A percentile compares a stretch with the other conserved stretches of the same genome.
phyloP scores from a whole-genome alignment of 2,329 filamentous ascomycete species.

The Cytospora piceicola region DNA sequence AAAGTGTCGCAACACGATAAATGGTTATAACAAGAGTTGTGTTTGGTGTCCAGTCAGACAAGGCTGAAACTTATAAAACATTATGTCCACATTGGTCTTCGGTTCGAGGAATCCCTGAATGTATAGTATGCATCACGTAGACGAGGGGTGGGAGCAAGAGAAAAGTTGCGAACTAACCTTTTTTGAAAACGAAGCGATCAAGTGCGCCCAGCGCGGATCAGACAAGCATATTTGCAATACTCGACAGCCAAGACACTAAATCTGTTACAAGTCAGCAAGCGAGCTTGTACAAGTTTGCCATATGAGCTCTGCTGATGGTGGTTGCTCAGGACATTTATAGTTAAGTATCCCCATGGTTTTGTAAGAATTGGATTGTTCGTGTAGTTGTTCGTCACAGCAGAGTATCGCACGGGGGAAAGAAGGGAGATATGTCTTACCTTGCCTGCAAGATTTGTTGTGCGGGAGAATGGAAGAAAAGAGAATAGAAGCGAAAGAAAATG shows the following conservation, averaged over 20 bases:
- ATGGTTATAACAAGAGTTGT: conserved; percentile 30
- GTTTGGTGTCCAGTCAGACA: conserved; percentile 59
- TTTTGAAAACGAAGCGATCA: conserved; percentile 36
- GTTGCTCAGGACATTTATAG: conserved; percentile 62
- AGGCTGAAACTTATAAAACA: conserved; percentile 68
- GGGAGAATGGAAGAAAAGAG: conserved; percentile 9
- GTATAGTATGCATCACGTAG: conserved; percentile 64
- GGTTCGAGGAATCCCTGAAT: conserved; percentile 71
- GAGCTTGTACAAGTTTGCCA: not conserved
- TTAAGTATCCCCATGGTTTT: conserved; percentile 58
- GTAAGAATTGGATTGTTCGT: conserved; percentile 69
- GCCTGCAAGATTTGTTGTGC: conserved; percentile 26
- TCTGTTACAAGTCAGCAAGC: conserved; percentile 15
- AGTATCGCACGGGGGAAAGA: conserved; percentile 12
- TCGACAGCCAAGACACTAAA: conserved; percentile 23
- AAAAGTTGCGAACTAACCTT: conserved; percentile 49
- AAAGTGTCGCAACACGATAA: conserved; percentile 40
- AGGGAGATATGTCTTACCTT: conserved; percentile 36
- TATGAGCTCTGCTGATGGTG: conserved; percentile 17
- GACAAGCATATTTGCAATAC: not conserved
- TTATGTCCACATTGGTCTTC: conserved; percentile 66
- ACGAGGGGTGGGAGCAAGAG: conserved; percentile 33
- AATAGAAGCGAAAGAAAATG: conserved; percentile 11
- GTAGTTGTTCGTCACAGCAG: conserved; percentile 50
- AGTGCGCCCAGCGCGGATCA: conserved; percentile 1